Evolutionary conservation across 2,329 filamentous ascomycete genomes (phyloP).

Genomic region (Aspergillus clavatus): DNA sequence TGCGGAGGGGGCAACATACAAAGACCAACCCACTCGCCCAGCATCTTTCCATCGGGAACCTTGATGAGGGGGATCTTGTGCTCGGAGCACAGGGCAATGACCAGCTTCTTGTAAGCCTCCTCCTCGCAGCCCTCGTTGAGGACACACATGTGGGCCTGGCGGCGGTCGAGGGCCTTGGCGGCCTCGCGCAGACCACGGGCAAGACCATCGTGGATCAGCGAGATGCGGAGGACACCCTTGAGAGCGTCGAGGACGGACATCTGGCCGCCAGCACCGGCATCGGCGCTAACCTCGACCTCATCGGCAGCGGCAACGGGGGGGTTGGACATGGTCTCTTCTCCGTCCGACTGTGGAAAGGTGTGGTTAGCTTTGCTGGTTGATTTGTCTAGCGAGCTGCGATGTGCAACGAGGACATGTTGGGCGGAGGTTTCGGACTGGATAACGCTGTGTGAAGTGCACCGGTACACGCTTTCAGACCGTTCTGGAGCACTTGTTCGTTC

Average conservation of each 20-base stretch:
- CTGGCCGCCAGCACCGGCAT: slow-evolving; percentile 63
- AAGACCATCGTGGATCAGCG: slow-evolving; percentile 98
- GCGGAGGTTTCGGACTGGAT: no score
- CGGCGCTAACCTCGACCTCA: slow-evolving; percentile 94
- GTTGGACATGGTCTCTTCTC: slow-evolving; percentile 91
- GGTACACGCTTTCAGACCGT: no score
- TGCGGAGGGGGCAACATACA: slow-evolving; percentile 62
- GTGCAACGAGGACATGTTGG: no score
- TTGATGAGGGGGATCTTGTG: slow-evolving; percentile 99
- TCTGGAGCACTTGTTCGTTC: no score
- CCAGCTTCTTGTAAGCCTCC: slow-evolving; percentile 99
- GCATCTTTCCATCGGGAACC: slow-evolving; percentile 98
- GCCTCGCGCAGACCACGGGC: slow-evolving; percentile 97
- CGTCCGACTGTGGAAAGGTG: slow-evolving; percentile 73
- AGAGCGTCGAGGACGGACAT: slow-evolving; percentile 98
- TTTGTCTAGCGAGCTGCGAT: not conserved
- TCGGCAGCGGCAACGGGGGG: slow-evolving; percentile 64
- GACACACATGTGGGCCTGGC: slow-evolving; percentile 99
- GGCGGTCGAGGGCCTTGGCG: slow-evolving; percentile 96
- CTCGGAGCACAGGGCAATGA: slow-evolving; percentile 96
- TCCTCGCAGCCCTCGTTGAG: slow-evolving; percentile 99
- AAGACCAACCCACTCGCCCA: slow-evolving; percentile 99
- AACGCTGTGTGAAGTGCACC: no score
- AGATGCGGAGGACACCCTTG: slow-evolving; percentile 97
- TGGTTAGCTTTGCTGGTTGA: not conserved